Evolutionary conservation across 2,329 filamentous ascomycete genomes (phyloP), one percentile per base, ranked within the genome.

Genomic region (Trichoderma cornu-damae): DNA sequence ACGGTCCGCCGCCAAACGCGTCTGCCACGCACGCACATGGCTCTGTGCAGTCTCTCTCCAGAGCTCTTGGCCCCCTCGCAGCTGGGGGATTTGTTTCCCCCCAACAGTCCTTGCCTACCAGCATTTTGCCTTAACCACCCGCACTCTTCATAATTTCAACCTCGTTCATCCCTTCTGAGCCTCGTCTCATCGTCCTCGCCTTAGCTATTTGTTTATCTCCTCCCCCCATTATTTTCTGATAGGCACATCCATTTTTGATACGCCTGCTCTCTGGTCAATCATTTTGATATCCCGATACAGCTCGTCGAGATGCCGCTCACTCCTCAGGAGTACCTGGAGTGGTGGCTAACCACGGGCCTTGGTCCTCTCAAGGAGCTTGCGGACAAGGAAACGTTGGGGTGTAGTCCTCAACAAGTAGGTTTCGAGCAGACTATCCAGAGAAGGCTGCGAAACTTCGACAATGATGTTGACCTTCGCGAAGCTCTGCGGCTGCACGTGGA

Each of bases 371-470:
- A 44, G 4, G 57, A 62, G 3, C 64, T 74, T 9, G 58, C 71
- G n/a, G 55, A 66, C 37, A 22, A 38, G 1, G 56, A 63, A 8
- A 54, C 61, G 6, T 22, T 66, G 2, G 51, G 50, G 4, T 40
- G 62, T 14, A 61, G 52, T 5, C 61, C 64, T 26, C 60, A 57
- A 6, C 65, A 73, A 35, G 69, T 68, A 22, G 71, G 70, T 6
- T 74, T 71, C 56, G 65, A 66, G 14, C 67, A 70, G 47, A 61
- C 63, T 4, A 58, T 71, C 6, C 69, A 70, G 53, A 60, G 58
- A 4, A 66, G 61, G 16, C 66, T 73, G 4, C 62, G 68, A 9
- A 53, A 58, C 8, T 71, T 74, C 14, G 72, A 74, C 59, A 63
- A 67, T 26, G 61, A 69, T 42, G 46, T 35, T 3, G 38, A 50